A percentile compares a stretch with the other conserved stretches of the same genome.
Evolutionary conservation across 192 early-diverging fungal genomes (phyloP).

Genomic region (Backusella circina): DNA sequence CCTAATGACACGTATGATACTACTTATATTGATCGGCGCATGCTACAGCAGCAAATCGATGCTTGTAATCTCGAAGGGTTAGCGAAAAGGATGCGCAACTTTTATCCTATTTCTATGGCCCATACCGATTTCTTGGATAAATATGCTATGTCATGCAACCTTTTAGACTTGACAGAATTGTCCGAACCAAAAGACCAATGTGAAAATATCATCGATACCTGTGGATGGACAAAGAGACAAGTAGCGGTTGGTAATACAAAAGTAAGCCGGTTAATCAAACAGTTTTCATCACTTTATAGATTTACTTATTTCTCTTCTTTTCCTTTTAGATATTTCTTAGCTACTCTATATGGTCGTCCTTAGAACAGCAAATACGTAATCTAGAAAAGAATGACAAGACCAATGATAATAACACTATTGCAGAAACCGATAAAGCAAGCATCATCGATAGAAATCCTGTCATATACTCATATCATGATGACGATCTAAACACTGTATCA

Average conservation of each 20-base stretch:
- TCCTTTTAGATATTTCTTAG: constrained; percentile 59
- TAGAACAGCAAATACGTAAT: constrained; percentile 78
- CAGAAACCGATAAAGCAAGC: background rate
- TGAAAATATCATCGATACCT: constrained; percentile 33
- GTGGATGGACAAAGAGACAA: constrained; percentile 46
- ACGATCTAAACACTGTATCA: constrained; percentile 1
- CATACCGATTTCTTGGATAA: constrained; percentile 71
- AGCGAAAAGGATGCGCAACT: constrained; percentile 54
- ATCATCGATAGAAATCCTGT: background rate
- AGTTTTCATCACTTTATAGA: background rate
- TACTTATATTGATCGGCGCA: constrained; percentile 59
- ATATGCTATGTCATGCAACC: constrained; percentile 37
- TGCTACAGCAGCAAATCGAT: constrained; percentile 69
- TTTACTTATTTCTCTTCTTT: background rate
- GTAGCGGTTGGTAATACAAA: constrained; percentile 49
- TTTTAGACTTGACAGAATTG: constrained; percentile 23
- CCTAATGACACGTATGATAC: constrained; percentile 59
- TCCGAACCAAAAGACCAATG: constrained; percentile 25
- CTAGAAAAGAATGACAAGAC: constrained; percentile 59
- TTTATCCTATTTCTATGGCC: constrained; percentile 61
- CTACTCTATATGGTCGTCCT: constrained; percentile 72
- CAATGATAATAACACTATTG: constrained; percentile 29
- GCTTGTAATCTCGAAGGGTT: constrained; percentile 62
- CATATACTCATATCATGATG: background rate
- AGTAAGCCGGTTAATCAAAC: background rate